phyloP scores from a whole-genome alignment of 805 yeast genomes.

The Scheffersomyces amazonensis region DNA sequence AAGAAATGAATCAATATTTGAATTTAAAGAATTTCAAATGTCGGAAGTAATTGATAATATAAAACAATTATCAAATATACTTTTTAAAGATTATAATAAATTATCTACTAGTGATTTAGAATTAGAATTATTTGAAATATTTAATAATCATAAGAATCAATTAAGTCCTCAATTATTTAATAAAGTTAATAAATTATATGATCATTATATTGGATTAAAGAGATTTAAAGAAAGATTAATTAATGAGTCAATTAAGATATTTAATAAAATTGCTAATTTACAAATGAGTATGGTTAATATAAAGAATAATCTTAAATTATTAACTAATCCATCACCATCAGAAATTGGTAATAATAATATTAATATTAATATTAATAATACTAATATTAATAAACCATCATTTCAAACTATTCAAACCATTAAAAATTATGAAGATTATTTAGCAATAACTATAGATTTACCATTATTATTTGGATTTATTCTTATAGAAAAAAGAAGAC shows the following conservation, averaged over 20 bases:
- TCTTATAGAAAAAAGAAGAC: slow-evolving; percentile 58
- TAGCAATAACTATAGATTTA: slow-evolving; percentile 54
- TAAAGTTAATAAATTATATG: slow-evolving; percentile 31
- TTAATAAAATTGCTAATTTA: slow-evolving; percentile 29
- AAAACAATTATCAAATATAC: slow-evolving; percentile 1
- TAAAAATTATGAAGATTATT: slow-evolving; percentile 32
- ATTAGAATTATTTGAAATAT: slow-evolving; percentile 15
- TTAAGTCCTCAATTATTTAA: slow-evolving; percentile 25
- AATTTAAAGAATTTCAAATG: slow-evolving; percentile 19
- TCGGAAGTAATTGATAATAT: slow-evolving; percentile 9
- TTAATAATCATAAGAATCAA: slow-evolving; percentile 17
- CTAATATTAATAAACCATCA: slow-evolving; percentile 5
- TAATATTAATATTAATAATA: background rate
- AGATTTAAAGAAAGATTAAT: slow-evolving; percentile 27
- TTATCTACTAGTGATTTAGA: slow-evolving; percentile 5
- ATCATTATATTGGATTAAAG: slow-evolving; percentile 27
- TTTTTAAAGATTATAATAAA: slow-evolving; percentile 11
- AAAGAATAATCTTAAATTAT: slow-evolving; percentile 22
- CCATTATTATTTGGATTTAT: slow-evolving; percentile 73
- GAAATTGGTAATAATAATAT: background rate
- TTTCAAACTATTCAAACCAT: slow-evolving; percentile 22
- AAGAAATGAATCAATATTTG: slow-evolving; percentile 32
- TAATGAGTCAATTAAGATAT: slow-evolving; percentile 20
- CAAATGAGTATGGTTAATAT: slow-evolving; percentile 38
- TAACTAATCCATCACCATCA: slow-evolving; percentile 13